Base-by-base conservation (phyloP, 345 rosid species). In the Diplotaxis tenuifolia region DNA sequence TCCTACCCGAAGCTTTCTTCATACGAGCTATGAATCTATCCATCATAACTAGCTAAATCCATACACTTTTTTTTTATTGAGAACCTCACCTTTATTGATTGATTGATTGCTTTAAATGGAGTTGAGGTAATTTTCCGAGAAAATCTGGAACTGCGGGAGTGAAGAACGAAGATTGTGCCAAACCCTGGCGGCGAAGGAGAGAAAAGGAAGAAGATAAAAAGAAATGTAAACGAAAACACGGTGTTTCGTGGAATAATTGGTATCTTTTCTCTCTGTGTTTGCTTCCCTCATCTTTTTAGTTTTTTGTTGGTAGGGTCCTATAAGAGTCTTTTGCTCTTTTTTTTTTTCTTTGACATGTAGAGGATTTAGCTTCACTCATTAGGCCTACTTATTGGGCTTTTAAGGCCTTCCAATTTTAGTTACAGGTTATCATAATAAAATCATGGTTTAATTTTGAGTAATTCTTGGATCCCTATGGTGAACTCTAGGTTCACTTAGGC, bases 11-110 rank as follows among this genome's bases (percentile, higher is more conserved):
- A 2, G 50, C 67, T 74, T 84, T 85, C 59, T 75, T 83, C 79
- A 88, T 79, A 80, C 86, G 86, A 72, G 83, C 81, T 55, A 87
- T 15, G 57, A 75, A 4, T 42, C 80, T 87, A 84, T 84, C 79
- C 92, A 87, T 87, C 92, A 87, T 87, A 14, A 77, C 40, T 32
- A 77, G 75, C 72, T 15, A 79, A 72, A 80, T 74, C 88, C 92
- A 89, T 89, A 72, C 59, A n/a, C n/a, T n/a, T n/a, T n/a, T n/a
- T n/a, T n/a, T n/a, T 27, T 16, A 22, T 19, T 7, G 29, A 52
- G 62, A 23, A 70, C 18, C 52, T 54, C 16, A 61, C 15, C 32
- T 25, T 21, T 20, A 36, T 23, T 52, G 4, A 27, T 40, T 42
- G 55, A 50, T 15, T 15, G 52, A 19, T 16, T 16, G 21, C 50